Evolutionary conservation across 2,329 filamentous ascomycete species (phyloP).

Genomic region (Stylonectria norvegica): DNA sequence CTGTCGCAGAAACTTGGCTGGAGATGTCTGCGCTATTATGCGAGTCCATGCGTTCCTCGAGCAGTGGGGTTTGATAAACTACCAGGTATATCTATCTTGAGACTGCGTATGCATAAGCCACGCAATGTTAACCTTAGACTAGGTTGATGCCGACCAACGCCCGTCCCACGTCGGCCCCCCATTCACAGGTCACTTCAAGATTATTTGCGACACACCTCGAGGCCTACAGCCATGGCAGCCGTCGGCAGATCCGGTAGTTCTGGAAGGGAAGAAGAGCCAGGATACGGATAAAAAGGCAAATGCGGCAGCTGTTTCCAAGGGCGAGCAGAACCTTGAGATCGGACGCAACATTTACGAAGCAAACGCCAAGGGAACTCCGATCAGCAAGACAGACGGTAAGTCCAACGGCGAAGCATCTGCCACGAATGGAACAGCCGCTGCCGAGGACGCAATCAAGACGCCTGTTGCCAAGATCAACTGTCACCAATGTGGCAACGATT

Average conservation of each 20-base stretch:
- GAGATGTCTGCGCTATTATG: conserved; percentile 99
- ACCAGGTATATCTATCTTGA: conserved; percentile 63
- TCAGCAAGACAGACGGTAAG: conserved; percentile 68
- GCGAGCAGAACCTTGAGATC: conserved; percentile 86
- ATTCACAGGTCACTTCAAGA: conserved; percentile 95
- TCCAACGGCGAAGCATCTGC: conserved; percentile 69
- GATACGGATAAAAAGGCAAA: conserved; percentile 73
- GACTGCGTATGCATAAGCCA: too few relatives aligned
- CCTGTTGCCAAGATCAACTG: conserved; percentile 73
- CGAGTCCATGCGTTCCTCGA: conserved; percentile 96
- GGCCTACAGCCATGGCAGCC: conserved; percentile 95
- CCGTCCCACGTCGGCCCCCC: conserved; percentile 94
- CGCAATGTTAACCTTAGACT: too few relatives aligned
- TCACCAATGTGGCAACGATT: conserved; percentile 89
- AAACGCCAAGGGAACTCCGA: conserved; percentile 71
- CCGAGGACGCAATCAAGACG: conserved; percentile 62
- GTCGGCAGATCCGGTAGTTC: conserved; percentile 67
- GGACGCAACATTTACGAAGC: conserved; percentile 94
- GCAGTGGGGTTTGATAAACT: conserved; percentile 98
- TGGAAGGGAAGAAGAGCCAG: conserved; percentile 56
- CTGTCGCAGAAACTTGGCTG: conserved; percentile 88
- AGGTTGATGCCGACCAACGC: conserved; percentile 95
- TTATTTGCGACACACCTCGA: conserved; percentile 91
- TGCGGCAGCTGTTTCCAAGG: conserved; percentile 64
- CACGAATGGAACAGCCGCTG: conserved; percentile 60